Conservation (phyloP, 2,329 filamentous ascomycete genomes). For the Macrophomina pseudophaseolina region DNA sequence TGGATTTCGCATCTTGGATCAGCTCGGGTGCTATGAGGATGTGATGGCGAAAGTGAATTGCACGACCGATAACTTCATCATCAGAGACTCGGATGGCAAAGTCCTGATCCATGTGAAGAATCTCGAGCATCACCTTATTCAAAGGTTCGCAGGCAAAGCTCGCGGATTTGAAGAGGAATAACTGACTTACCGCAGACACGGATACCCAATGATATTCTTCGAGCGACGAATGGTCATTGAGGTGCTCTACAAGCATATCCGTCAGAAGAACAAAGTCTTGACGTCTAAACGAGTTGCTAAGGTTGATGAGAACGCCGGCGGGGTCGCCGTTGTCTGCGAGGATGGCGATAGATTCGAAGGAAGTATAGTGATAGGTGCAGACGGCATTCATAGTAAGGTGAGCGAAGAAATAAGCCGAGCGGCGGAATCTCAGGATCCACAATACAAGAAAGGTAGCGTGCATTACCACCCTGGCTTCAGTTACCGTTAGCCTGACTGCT, state of each 20-base stretch:
- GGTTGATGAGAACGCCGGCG: background rate
- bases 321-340: background rate
- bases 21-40: slow-evolving; percentile 31
- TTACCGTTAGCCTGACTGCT: background rate
- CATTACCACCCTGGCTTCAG: too few relatives aligned
- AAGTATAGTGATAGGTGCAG: slow-evolving; percentile 21
- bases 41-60: background rate
- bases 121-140: background rate
- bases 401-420: background rate
- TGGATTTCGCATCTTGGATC: slow-evolving; percentile 34
- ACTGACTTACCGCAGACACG: slow-evolving; percentile 13
- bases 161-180: too few relatives aligned
- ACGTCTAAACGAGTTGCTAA: slow-evolving; percentile 7
- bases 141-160: background rate
- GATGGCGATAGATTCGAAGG: slow-evolving; percentile 20
- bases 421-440: background rate
- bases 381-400: slow-evolving; percentile 19
- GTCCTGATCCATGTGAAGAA: background rate
- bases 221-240: slow-evolving; percentile 27
- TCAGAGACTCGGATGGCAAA: background rate
- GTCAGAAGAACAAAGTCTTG: slow-evolving; percentile 32
- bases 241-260: slow-evolving; percentile 33
- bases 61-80: slow-evolving; percentile 7
- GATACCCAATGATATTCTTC: slow-evolving; percentile 27
- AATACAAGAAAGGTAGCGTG: background rate